Conservation (phyloP, 257 asterid genomes). For the Primulina eburnea region DNA sequence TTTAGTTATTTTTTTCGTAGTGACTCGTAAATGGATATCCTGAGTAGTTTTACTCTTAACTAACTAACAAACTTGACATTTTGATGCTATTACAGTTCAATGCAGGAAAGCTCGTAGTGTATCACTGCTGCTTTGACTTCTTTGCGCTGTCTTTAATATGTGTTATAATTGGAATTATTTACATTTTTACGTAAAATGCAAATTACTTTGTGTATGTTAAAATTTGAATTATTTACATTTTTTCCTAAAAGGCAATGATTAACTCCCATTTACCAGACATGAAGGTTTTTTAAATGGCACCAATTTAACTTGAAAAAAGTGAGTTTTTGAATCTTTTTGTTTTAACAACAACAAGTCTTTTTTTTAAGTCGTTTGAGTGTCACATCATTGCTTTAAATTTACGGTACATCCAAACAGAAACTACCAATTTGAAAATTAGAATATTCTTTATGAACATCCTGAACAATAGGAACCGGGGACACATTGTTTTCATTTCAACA, state of each 20-base stretch:
- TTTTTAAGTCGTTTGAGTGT: background rate
- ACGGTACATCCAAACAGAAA: background rate
- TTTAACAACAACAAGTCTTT: background rate
- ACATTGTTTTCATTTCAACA: background rate
- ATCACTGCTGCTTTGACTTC: conserved; percentile 30
- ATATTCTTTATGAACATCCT: background rate
- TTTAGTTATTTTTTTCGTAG: conserved; percentile 18
- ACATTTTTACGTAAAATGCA: conserved; percentile 15
- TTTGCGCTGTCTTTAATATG: conserved; percentile 17
- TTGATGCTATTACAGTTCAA: conserved; percentile 33
- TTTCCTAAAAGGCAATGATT: conserved; percentile 12
- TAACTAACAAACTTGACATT: conserved; percentile 37
- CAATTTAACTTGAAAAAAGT: background rate
- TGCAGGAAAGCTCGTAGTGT: conserved; percentile 48
- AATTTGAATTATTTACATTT: background rate
- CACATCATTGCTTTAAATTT: background rate
- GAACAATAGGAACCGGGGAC: background rate
- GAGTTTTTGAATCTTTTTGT: background rate
- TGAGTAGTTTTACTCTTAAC: conserved; percentile 23
- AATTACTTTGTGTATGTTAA: conserved; percentile 1
- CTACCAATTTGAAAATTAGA: background rate
- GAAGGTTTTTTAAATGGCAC: background rate
- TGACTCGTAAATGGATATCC: conserved; percentile 11
- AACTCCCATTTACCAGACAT: background rate
- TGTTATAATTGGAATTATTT: background rate